Evolutionary conservation across 2,329 filamentous ascomycete genomes (phyloP).

Genomic region (Colletotrichum melonis): DNA sequence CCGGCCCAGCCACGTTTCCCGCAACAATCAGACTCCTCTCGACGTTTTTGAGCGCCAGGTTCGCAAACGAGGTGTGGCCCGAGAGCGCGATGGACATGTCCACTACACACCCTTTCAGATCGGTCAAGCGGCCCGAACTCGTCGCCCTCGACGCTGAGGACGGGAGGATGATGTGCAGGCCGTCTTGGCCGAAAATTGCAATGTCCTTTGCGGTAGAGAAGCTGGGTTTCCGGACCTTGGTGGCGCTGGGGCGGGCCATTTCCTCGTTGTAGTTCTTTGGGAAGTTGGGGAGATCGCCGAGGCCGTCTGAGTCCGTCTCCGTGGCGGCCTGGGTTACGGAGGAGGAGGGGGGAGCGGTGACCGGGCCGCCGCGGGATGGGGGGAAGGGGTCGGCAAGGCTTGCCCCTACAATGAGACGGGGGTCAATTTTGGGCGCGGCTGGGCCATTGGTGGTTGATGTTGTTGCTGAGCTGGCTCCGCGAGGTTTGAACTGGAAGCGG

Average conservation of each 20-base stretch:
- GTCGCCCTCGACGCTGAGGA: constrained; percentile 76
- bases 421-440: constrained; percentile 55
- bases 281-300: constrained; percentile 51
- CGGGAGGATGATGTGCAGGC: constrained; percentile 83
- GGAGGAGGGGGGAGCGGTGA: constrained; percentile 24
- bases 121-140: constrained; percentile 78
- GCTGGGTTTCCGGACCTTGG: constrained; percentile 66
- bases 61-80: constrained; percentile 74
- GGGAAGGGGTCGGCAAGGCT: constrained; percentile 36
- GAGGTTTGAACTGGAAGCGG: constrained; percentile 82
- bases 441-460: constrained; percentile 42
- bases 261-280: constrained; percentile 69
- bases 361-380: constrained; percentile 25
- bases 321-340: not conserved
- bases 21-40: constrained; percentile 78
- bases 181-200: constrained; percentile 73
- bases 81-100: constrained; percentile 79
- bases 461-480: constrained; percentile 36
- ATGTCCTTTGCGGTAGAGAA: constrained; percentile 73
- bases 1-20: constrained; percentile 81
- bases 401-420: constrained; percentile 48
- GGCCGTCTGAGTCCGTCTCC: constrained; percentile 46
- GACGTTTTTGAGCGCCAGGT: constrained; percentile 75
- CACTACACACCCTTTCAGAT: constrained; percentile 77
- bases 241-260: constrained; percentile 53